These are phyloP conservation scores for Aspergillus sclerotiicarbonarius DNA, from an alignment of 495 filamentous ascomycete genomes.

Conservation along the genomic window DNA sequence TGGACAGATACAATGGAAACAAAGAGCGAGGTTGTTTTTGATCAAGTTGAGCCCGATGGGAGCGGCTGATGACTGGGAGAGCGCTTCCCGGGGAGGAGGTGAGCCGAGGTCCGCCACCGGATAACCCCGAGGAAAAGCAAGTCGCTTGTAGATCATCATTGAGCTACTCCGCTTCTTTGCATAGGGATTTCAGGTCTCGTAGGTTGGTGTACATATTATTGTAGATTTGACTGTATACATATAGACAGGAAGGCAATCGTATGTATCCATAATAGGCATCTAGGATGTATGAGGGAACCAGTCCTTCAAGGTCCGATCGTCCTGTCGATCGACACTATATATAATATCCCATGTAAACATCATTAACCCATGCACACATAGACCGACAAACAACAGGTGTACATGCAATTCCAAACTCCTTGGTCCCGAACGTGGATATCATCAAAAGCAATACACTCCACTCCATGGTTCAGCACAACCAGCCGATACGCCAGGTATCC, in stretches of 20 bases:
- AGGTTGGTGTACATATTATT: neutral
- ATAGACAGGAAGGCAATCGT: neutral
- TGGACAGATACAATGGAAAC: neutral
- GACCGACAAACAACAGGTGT: neutral
- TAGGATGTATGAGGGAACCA: constrained; percentile 17
- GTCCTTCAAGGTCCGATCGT: constrained; percentile 3
- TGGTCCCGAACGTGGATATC: constrained; percentile 7
- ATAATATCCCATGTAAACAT: neutral
- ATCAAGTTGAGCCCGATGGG: neutral
- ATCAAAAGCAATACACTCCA: constrained; percentile 2
- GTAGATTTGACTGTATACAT: neutral
- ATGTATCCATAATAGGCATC: constrained; percentile 3
- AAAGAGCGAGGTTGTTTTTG: neutral
- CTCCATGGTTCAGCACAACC: constrained; percentile 6
- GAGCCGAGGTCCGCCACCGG: constrained; percentile 27
- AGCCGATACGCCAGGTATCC: constrained; percentile 11
- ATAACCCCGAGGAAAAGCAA: neutral
- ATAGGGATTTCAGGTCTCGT: neutral
- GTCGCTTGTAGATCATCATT: neutral
- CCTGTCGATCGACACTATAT: constrained; percentile 3
- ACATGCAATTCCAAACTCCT: constrained; percentile 6
- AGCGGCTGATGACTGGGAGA: neutral
- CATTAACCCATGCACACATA: constrained; percentile 1
- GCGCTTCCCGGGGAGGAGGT: constrained; percentile 7
- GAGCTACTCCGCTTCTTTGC: neutral